Base-by-base conservation (phyloP, 495 filamentous ascomycete species). In the Penicilliopsis zonata region DNA sequence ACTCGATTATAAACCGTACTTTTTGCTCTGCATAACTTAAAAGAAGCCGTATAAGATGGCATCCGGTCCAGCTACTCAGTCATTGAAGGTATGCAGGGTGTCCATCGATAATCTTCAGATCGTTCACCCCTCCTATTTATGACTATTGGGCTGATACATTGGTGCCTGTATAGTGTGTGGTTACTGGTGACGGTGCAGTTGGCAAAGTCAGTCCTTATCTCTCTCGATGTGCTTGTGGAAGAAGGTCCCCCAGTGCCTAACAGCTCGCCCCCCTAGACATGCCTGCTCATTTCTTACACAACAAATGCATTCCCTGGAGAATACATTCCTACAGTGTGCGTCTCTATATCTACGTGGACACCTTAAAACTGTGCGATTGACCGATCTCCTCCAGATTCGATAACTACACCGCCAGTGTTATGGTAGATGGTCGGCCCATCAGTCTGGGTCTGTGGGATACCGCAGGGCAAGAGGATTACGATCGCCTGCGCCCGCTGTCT, bases 261-360 rank as follows among this genome's bases (percentile, higher is more conserved):
- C 31, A 35, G 18, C 49, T 33, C n/a, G 40, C 21, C 33, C 22
- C 23, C 36, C 16, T 47, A 96, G 92, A 98, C 90, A 68, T 98
- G 90, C 67, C 80, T 98, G 35, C 79, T 98, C 43, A 98, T 98
- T 52, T 96, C 90, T 13, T 96, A 96, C 57, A 96, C 90, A 23
- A 98, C 90, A 30, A 98, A 98, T 69, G 90, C 90, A 24, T 98
- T 98, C 57, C 90, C 90, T 10, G 90, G 90, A 43, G 90, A 98
- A 67, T 98, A 98, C 53, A 95, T 98, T 52, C 90, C 90, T 44
- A 98, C 90, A 38, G 92, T 96, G 88, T 96, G 65, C 69, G 83
- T 77, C 35, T 29, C 21, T 28, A 36, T 46, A 35, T 38, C 34
- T 36, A 33, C 16, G 18, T 31, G 13, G 14, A 17, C 27, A 20